phyloP scores from a whole-genome alignment of 2,329 filamentous ascomycete species.

The Aspergillus ochraceus region DNA sequence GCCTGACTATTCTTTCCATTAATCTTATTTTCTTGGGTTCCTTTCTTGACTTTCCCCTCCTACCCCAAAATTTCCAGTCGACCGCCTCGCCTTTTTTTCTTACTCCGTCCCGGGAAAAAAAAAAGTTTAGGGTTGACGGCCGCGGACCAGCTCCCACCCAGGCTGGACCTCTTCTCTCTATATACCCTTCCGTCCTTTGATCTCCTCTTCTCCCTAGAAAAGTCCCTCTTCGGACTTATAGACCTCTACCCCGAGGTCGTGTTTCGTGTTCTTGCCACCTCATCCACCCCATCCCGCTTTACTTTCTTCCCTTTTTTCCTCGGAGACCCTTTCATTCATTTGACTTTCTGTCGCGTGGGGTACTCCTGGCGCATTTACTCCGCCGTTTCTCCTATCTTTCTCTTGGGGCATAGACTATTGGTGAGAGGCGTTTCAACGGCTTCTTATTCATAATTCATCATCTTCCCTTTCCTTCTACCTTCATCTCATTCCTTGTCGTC shows the following conservation, averaged over 20 bases:
- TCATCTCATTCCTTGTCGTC: slow-evolving; percentile 10
- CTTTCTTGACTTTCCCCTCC: slow-evolving; percentile 11
- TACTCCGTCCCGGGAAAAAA: slow-evolving; percentile 12
- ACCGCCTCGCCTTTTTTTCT: slow-evolving; percentile 23
- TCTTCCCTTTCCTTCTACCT: slow-evolving; percentile 6
- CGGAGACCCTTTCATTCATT: slow-evolving; percentile 15
- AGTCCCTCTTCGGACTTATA: slow-evolving; percentile 14
- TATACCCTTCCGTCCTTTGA: slow-evolving; percentile 7
- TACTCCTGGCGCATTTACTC: slow-evolving; percentile 9
- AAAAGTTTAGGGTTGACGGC: slow-evolving; percentile 10
- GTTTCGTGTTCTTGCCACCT: slow-evolving; percentile 11
- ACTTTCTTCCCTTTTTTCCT: slow-evolving; percentile 6
- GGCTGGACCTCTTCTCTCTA: neutral
- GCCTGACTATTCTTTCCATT: slow-evolving; percentile 14
- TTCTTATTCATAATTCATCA: slow-evolving; percentile 9
- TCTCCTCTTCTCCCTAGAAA: neutral
- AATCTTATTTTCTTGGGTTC: neutral
- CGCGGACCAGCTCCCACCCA: slow-evolving; percentile 11
- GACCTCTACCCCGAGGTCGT: slow-evolving; percentile 6
- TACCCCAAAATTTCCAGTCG: slow-evolving; percentile 31
- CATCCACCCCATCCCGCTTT: slow-evolving; percentile 2
- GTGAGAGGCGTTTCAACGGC: neutral
- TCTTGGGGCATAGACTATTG: slow-evolving; percentile 2
- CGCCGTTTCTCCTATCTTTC: slow-evolving; percentile 5
- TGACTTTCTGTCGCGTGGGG: slow-evolving; percentile 16